Base-by-base conservation (phyloP, 2,329 filamentous ascomycete species). In the Penicillium sclerotiorum region DNA sequence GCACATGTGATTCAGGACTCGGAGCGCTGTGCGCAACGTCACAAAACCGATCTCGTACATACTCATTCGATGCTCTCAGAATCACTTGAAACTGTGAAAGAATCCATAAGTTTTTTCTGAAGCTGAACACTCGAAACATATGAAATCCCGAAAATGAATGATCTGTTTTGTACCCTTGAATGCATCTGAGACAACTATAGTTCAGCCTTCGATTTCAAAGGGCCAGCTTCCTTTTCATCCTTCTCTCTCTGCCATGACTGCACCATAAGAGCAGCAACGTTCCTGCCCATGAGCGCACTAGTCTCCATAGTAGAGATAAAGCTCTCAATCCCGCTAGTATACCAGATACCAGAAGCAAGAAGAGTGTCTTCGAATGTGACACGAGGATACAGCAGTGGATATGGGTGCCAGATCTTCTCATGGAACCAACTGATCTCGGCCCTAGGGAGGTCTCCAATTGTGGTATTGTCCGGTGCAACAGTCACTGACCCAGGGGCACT, bases 251-350 rank as follows among this genome's bases (percentile, higher is more conserved):
- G 69, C 50, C 81, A 76, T 5, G 72, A 81, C 73, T 77, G 81
- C 65, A 67, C 64, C 41, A 83, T 83, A 55, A 83, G 79, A 48
- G 77, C 76, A 13, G 76, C 77, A 47, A 81, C 76, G 53, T 86
- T 85, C 65, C 71, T 77, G 5, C 94, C 94, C 84, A 94, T 94
- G 59, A 97, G 72, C 1, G 90, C 88, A 68, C 86, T 96, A 6
- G 94, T 96, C 77, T 99, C 94, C 94, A 99, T 97, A 0, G 91
- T 96, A 8, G 88, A 94, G 59, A 97, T 95, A 68, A 99, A 96
- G 59, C 87, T 87, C 73, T 97, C 93, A 36, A 97, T 95, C 0
- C 80, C 81, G 45, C 77, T 76, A 5, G 82, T 85, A 60, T 86
- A 86, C 80, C 80, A 78, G 11, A 77, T 33, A 41, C 65, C 57